phyloP scores from a whole-genome alignment of 805 yeast species.

The Phaffomyces thermotolerans region DNA sequence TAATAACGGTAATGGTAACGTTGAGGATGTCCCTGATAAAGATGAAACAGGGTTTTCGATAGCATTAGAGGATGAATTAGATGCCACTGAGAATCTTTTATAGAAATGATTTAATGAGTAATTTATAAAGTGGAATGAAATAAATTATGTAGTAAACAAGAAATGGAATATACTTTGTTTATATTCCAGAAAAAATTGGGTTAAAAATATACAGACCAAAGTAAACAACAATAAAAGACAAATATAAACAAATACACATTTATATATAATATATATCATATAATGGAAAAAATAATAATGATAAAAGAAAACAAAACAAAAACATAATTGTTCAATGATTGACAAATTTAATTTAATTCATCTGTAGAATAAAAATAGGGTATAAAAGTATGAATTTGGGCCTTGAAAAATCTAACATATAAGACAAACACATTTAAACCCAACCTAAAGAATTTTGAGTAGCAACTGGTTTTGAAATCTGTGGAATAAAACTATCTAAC shows the following conservation, averaged over 20 bases:
- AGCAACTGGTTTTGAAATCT: constrained; percentile 62
- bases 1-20: neutral
- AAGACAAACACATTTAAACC: constrained; percentile 26
- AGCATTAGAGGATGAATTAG: neutral
- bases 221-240: no score
- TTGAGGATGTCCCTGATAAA: neutral
- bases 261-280: no score
- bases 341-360: no score
- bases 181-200: no score
- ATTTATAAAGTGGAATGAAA: no score
- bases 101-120: neutral
- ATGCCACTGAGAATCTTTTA: neutral
- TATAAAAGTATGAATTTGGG: neutral
- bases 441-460: constrained; percentile 70
- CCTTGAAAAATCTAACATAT: neutral
- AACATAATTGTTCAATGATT: no score
- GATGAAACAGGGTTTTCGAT: neutral
- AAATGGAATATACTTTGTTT: no score
- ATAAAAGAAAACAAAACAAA: no score
- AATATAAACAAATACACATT: no score
- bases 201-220: no score
- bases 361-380: neutral
- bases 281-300: no score
- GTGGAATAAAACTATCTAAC: constrained; percentile 30
- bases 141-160: no score